Evolutionary conservation across 2,329 filamentous ascomycete genomes (phyloP).

Genomic region (Cercospora sp.): DNA sequence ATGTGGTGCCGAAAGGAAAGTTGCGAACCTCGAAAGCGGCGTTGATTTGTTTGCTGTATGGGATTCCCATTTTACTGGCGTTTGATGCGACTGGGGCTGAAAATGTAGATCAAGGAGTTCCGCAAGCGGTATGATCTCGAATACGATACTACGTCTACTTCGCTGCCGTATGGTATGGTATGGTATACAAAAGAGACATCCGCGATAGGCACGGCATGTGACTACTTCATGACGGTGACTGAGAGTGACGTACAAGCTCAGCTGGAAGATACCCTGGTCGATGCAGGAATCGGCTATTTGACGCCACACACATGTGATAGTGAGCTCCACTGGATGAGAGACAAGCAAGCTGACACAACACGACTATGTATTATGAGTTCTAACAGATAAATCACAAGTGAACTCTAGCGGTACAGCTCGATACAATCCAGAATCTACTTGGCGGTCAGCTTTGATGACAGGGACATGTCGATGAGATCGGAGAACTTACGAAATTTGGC

Average conservation of each 20-base stretch:
- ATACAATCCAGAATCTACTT: constrained; percentile 23
- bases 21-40: constrained; percentile 45
- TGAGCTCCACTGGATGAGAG: background rate
- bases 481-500: constrained; percentile 22
- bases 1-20: no score
- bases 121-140: no score
- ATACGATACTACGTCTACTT: background rate
- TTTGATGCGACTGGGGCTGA: background rate
- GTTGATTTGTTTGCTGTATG: constrained; percentile 55
- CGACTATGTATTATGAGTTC: background rate
- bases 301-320: background rate
- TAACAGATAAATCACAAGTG: background rate
- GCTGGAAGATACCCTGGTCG: background rate
- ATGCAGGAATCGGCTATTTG: background rate
- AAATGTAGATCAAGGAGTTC: background rate
- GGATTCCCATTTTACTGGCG: constrained; percentile 49
- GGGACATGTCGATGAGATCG: background rate
- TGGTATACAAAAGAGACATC: no score
- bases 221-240: background rate
- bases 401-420: constrained; percentile 16
- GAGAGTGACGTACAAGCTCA: background rate
- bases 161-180: background rate
- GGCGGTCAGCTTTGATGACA: background rate
- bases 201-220: background rate
- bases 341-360: background rate